Percentiles rank a stretch among this genome's conserved stretches.
Evolutionary conservation across 768 basidiomycete genomes (phyloP).

Genomic region (Mycena sanguinolenta): DNA sequence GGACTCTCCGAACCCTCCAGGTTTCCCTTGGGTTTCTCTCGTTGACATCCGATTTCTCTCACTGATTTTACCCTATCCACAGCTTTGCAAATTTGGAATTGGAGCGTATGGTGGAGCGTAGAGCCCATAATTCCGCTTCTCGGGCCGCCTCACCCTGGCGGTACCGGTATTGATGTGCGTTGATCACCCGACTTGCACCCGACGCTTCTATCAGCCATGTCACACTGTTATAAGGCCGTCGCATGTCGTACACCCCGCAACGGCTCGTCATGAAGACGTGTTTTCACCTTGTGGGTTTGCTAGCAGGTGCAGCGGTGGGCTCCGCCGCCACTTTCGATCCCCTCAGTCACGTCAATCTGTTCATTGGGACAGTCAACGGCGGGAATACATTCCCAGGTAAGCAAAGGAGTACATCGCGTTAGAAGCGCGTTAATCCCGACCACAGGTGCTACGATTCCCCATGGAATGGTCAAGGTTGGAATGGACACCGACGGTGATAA

Average conservation of each 20-base stretch:
- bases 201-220: conserved; percentile 6
- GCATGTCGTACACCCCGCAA: neutral
- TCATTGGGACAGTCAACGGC: conserved; percentile 75
- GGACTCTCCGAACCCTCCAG: neutral
- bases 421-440: conserved; percentile 5
- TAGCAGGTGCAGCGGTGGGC: conserved; percentile 10
- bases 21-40: neutral
- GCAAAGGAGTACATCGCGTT: conserved; percentile 16
- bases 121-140: neutral
- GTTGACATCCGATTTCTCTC: neutral
- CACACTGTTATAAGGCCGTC: conserved; percentile 13
- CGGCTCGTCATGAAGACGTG: conserved; percentile 16
- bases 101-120: neutral
- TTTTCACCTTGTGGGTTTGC: neutral
- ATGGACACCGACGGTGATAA: conserved; percentile 78
- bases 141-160: conserved; percentile 2
- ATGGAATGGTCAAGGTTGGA: conserved; percentile 79
- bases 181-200: neutral
- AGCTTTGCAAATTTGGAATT: too few relatives aligned
- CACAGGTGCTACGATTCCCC: conserved; percentile 72
- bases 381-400: conserved; percentile 77
- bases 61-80: neutral
- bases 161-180: neutral
- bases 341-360: conserved; percentile 59
- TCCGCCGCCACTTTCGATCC: conserved; percentile 25